These are phyloP conservation scores for Colletotrichum camelliae DNA, from an alignment of 2,329 filamentous ascomycete genomes.

Conservation along the genomic window DNA sequence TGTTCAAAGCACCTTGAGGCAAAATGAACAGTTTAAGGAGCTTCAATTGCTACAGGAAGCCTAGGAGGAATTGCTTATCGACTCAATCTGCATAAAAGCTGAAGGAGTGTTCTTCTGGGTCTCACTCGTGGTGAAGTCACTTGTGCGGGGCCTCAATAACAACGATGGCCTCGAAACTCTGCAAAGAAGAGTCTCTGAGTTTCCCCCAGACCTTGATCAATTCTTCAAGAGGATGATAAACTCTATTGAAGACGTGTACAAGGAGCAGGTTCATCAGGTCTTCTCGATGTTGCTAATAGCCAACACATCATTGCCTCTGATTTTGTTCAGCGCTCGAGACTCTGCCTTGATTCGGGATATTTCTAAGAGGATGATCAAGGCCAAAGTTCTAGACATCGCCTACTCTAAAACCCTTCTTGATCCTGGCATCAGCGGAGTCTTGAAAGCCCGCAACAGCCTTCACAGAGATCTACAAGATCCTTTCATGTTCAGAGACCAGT, in stretches of 20 bases:
- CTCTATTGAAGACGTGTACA: background rate
- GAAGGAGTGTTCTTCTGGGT: background rate
- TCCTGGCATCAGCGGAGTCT: too few relatives aligned
- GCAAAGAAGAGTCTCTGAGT: background rate
- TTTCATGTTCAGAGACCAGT: too few relatives aligned
- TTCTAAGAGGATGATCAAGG: too few relatives aligned
- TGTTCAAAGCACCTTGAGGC: background rate
- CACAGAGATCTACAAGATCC: too few relatives aligned
- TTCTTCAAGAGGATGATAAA: background rate
- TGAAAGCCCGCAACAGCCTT: too few relatives aligned
- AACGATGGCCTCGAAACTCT: accelerated
- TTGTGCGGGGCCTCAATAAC: background rate
- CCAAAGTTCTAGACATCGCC: too few relatives aligned
- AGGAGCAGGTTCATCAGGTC: too few relatives aligned
- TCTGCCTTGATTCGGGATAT: too few relatives aligned
- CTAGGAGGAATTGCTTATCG: accelerated
- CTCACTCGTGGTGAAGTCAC: background rate
- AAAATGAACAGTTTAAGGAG: background rate
- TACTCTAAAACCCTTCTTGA: too few relatives aligned
- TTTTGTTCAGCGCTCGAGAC: background rate
- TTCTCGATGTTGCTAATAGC: too few relatives aligned
- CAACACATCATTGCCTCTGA: background rate
- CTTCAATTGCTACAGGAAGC: background rate
- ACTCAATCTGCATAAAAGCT: background rate
- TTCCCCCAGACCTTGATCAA: background rate